Evolutionary conservation across 768 basidiomycete genomes (phyloP).

Genomic region (Rubroboletus satanas): DNA sequence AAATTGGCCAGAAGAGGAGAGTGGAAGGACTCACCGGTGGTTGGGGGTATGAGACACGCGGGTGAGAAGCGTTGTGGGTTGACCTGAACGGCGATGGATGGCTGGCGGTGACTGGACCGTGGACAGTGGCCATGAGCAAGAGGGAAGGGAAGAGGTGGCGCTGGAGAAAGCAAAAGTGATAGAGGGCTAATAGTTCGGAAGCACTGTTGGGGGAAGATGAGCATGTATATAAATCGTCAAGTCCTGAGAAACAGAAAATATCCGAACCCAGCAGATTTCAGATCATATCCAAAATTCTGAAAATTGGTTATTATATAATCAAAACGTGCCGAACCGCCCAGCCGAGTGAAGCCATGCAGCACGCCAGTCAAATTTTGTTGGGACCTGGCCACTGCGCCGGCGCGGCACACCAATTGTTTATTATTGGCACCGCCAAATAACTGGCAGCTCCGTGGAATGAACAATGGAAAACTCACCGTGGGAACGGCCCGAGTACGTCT

Average conservation of each 20-base stretch:
- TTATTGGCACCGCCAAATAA: slow-evolving; percentile 29
- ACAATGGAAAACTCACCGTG: slow-evolving; percentile 35
- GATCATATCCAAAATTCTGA: slow-evolving; percentile 3
- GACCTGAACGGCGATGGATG: slow-evolving; percentile 31
- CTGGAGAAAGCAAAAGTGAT: background rate
- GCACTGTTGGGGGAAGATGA: slow-evolving; percentile 6
- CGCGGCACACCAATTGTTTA: slow-evolving; percentile 25
- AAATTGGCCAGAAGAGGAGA: background rate
- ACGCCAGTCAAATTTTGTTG: slow-evolving; percentile 14
- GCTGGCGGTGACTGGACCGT: slow-evolving; percentile 25
- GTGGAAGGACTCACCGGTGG: slow-evolving; percentile 18
- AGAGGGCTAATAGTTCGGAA: slow-evolving; percentile 18
- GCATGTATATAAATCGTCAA: slow-evolving; percentile 24
- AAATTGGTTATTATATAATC: slow-evolving; percentile 17
- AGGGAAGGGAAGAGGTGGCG: slow-evolving; percentile 15
- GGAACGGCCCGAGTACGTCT: slow-evolving; percentile 14
- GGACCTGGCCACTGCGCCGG: slow-evolving; percentile 20
- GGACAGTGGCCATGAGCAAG: slow-evolving; percentile 31
- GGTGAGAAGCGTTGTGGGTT: slow-evolving; percentile 25
- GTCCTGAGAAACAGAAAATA: slow-evolving; percentile 20
- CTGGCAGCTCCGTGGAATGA: slow-evolving; percentile 21
- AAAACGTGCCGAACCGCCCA: slow-evolving; percentile 25
- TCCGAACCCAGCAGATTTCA: slow-evolving; percentile 11
- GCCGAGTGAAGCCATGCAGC: slow-evolving; percentile 21
- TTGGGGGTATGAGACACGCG: slow-evolving; percentile 27